Percentiles rank a stretch among this genome's conserved stretches.
phyloP scores from a whole-genome alignment of 78 protist genomes.

The Anaeramoeba flamelloides region DNA sequence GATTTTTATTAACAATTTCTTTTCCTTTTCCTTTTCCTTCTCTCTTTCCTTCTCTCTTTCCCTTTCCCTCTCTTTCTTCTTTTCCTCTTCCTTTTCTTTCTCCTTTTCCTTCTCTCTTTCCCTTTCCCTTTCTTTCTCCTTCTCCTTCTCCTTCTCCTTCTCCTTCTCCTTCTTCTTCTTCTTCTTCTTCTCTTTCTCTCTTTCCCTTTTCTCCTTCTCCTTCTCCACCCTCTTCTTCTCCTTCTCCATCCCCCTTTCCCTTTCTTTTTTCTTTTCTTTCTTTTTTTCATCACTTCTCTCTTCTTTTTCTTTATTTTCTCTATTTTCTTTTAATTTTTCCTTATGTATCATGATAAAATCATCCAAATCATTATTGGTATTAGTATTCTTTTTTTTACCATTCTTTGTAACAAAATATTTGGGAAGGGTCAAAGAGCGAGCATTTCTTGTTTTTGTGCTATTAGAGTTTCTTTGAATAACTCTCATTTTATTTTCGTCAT shows the following conservation, averaged over 20 bases:
- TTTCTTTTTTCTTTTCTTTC: not conserved
- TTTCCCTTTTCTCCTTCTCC: not conserved
- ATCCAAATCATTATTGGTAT: too few species aligned
- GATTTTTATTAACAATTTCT: too few species aligned
- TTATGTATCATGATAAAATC: too few species aligned
- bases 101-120: not conserved
- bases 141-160: constrained; percentile 6
- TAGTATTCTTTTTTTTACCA: too few species aligned
- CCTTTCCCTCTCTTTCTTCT: too few species aligned
- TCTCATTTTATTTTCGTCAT: too few species aligned
- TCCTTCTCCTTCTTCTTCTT: not conserved
- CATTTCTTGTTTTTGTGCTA: too few species aligned
- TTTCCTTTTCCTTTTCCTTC: too few species aligned
- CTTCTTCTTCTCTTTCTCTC: not conserved
- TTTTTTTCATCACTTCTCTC: not conserved
- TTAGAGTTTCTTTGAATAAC: too few species aligned
- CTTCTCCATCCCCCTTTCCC: not conserved
- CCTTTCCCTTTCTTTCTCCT: constrained; percentile 5
- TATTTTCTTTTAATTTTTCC: not conserved
- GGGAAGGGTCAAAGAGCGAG: too few species aligned
- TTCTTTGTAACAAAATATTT: too few species aligned
- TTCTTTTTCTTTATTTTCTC: not conserved
- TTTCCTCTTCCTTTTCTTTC: constrained; percentile 7
- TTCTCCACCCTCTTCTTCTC: constrained; percentile 6
- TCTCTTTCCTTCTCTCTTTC: too few species aligned